phyloP scores from a whole-genome alignment of 1,139 yeast genomes.

The Magnusiomyces tetraspermus region DNA sequence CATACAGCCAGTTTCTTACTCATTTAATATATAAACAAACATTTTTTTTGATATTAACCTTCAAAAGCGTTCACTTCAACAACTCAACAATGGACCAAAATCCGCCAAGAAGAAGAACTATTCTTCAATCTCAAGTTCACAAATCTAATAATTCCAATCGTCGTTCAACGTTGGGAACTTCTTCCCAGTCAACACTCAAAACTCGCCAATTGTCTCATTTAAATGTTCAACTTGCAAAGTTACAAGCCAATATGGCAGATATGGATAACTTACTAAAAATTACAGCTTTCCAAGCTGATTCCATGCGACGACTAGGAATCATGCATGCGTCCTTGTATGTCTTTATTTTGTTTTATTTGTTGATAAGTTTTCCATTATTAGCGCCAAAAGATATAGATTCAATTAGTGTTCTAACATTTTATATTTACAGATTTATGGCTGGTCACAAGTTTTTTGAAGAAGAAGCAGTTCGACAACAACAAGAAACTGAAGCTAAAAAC shows the following conservation, averaged over 20 bases:
- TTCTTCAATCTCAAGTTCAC: conserved; percentile 8
- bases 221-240: conserved; percentile 53
- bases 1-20: too few species aligned
- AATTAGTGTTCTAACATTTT: background rate
- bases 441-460: conserved; percentile 53
- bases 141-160: background rate
- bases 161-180: conserved; percentile 16
- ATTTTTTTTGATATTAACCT: conserved; percentile 2
- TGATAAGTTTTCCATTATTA: background rate
- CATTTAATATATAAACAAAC: too few species aligned
- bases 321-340: conserved; percentile 49
- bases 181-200: conserved; percentile 25
- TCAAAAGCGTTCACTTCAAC: background rate
- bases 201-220: conserved; percentile 51
- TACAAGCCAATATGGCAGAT: conserved; percentile 51
- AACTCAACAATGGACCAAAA: background rate
- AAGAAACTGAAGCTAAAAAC: conserved; percentile 4
- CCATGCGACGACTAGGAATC: conserved; percentile 48
- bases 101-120: conserved; percentile 9
- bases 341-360: background rate
- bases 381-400: too few species aligned
- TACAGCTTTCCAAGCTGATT: conserved; percentile 48
- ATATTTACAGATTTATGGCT: conserved; percentile 42
- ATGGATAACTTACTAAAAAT: conserved; percentile 46
- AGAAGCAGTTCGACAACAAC: conserved; percentile 28